phyloP scores from a whole-genome alignment of 2,329 filamentous ascomycete genomes.

The Sporothrix variecibatus region DNA sequence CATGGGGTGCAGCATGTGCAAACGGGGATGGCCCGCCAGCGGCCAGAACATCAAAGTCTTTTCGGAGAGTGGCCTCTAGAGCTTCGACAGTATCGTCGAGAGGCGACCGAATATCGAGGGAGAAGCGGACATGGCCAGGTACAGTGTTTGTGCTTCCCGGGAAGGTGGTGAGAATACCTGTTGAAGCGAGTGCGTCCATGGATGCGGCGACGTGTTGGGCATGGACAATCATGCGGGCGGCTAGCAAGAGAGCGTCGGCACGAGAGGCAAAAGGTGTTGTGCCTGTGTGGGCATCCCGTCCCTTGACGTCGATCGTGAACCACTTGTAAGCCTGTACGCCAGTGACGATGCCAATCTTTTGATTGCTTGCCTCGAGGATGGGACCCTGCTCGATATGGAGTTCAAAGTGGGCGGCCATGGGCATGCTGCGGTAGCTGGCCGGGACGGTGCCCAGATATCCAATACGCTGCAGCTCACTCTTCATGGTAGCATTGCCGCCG shows the following conservation, averaged over 20 bases:
- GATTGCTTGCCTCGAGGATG: conserved; percentile 63
- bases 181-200: conserved; percentile 64
- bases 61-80: conserved; percentile 57
- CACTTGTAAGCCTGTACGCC: conserved; percentile 76
- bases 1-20: conserved; percentile 30
- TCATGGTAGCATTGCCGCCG: conserved; percentile 63
- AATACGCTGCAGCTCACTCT: conserved; percentile 69
- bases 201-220: conserved; percentile 63
- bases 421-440: conserved; percentile 59
- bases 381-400: conserved; percentile 85
- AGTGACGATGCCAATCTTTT: conserved; percentile 69
- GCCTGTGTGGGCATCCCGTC: conserved; percentile 71
- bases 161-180: conserved; percentile 65
- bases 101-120: conserved; percentile 65
- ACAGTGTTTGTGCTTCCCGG: conserved; percentile 75
- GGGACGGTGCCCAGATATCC: conserved; percentile 65
- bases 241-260: conserved; percentile 37
- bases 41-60: conserved; percentile 62
- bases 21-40: conserved; percentile 52
- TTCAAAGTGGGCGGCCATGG: conserved; percentile 77
- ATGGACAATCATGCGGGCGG: conserved; percentile 67
- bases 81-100: conserved; percentile 56
- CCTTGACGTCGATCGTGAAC: conserved; percentile 67
- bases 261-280: conserved; percentile 58
- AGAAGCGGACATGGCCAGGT: conserved; percentile 67